These are phyloP conservation scores for Fragosphaeria purpurea DNA, from an alignment of 2,329 filamentous ascomycete genomes.

Conservation along the genomic window DNA sequence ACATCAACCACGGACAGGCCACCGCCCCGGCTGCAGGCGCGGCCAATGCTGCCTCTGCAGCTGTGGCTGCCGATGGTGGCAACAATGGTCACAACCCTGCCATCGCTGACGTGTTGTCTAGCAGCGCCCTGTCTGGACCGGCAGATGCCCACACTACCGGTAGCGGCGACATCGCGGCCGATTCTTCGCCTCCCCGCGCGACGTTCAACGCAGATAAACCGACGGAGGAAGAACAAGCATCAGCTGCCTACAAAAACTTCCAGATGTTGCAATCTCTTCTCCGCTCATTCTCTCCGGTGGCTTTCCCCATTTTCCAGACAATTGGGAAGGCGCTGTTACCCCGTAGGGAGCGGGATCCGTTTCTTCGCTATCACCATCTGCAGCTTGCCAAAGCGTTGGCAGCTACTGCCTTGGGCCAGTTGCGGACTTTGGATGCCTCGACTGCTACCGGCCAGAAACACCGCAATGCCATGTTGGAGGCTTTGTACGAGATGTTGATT, in stretches of 20 bases:
- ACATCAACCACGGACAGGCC: background rate
- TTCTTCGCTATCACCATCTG: conserved; percentile 42
- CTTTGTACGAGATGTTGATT: conserved; percentile 67
- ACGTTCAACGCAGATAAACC: conserved; percentile 23
- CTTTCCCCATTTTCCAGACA: conserved; percentile 78
- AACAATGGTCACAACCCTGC: conserved; percentile 7
- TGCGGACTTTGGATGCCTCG: conserved; percentile 39
- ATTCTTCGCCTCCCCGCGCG: background rate
- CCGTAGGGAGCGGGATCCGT: conserved; percentile 61
- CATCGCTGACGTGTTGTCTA: conserved; percentile 5
- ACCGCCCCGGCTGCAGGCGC: background rate
- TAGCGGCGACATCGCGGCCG: background rate
- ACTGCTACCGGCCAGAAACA: conserved; percentile 63
- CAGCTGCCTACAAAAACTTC: conserved; percentile 56
- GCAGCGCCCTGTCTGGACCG: conserved; percentile 11
- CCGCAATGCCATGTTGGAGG: conserved; percentile 71
- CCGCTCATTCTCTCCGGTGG: conserved; percentile 65
- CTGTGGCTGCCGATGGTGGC: background rate
- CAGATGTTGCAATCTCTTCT: conserved; percentile 67
- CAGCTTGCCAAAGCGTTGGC: conserved; percentile 58
- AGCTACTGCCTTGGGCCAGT: conserved; percentile 56
- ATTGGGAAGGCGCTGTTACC: conserved; percentile 73
- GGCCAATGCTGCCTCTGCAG: background rate
- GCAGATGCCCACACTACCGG: conserved; percentile 11
- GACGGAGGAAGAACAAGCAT: conserved; percentile 31